Percentiles rank a stretch among this genome's conserved stretches.
Evolutionary conservation across 331 rosid genomes (phyloP).

Genomic region (Arachis monticola): DNA sequence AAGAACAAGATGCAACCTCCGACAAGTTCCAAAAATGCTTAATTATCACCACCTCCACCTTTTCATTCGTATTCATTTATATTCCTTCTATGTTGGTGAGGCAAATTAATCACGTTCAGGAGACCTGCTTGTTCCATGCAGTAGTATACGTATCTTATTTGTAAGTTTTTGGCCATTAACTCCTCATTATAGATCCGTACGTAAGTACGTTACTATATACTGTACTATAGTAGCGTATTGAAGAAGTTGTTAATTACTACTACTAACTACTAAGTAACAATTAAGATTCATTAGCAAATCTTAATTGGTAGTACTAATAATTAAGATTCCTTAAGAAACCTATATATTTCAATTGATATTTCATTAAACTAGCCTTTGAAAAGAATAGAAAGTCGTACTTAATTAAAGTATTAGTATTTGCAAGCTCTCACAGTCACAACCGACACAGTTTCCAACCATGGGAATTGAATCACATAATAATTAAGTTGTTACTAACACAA

Average conservation of each 20-base stretch:
- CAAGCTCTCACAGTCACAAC: neutral
- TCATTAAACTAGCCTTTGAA: neutral
- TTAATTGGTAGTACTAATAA: neutral
- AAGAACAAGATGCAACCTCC: conserved; percentile 45
- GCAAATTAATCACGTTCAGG: conserved; percentile 17
- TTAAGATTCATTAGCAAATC: too few species aligned
- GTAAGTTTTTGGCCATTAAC: too few species aligned
- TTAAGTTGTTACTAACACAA: neutral
- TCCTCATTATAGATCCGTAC: too few species aligned
- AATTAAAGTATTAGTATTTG: neutral
- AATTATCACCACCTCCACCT: conserved; percentile 9
- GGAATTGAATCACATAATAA: neutral
- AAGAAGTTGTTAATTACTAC: too few species aligned
- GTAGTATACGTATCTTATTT: too few species aligned
- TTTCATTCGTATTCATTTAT: conserved; percentile 22
- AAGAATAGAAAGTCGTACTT: neutral
- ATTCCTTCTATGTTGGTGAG: conserved; percentile 32
- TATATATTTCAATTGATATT: neutral
- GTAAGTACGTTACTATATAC: too few species aligned
- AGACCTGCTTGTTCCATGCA: neutral
- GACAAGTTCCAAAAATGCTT: conserved; percentile 30
- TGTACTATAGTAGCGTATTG: too few species aligned
- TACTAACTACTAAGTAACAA: too few species aligned
- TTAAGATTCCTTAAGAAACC: neutral
- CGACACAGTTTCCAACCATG: conserved; percentile 1